Conservation (phyloP, 192 early-diverging fungal species). For the Coemansia sp. region DNA sequence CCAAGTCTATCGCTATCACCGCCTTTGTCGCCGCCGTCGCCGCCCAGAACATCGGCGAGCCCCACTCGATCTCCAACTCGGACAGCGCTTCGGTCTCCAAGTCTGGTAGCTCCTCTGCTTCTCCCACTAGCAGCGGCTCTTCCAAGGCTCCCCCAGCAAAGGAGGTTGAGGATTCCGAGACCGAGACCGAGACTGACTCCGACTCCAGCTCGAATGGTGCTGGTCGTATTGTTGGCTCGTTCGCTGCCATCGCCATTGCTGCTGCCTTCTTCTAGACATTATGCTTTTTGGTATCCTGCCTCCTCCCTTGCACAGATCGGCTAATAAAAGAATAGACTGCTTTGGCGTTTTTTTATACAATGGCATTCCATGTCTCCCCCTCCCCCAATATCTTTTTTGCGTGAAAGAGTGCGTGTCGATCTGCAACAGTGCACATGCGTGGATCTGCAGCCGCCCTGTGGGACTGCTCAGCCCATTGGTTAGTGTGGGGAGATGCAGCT, state of each 20-base stretch:
- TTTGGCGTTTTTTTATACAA: neutral
- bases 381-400: neutral
- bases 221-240: conserved; percentile 18
- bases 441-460: neutral
- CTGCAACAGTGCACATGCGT: neutral
- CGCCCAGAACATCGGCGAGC: conserved; percentile 34
- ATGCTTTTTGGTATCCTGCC: neutral
- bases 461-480: neutral
- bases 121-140: neutral
- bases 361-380: neutral
- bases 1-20: conserved; percentile 40
- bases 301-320: neutral
- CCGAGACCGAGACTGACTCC: neutral
- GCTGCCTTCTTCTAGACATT: conserved; percentile 41
- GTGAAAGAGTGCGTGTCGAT: neutral
- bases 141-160: neutral
- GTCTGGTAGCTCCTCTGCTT: neutral
- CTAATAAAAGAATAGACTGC: neutral
- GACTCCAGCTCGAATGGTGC: conserved; percentile 6
- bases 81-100: neutral
- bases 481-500: neutral
- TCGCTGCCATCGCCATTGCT: conserved; percentile 26
- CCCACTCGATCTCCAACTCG: conserved; percentile 4
- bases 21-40: conserved; percentile 35
- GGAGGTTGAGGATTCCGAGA: neutral